Conservation (phyloP, 2,329 filamentous ascomycete species). For the Nemania sp. region DNA sequence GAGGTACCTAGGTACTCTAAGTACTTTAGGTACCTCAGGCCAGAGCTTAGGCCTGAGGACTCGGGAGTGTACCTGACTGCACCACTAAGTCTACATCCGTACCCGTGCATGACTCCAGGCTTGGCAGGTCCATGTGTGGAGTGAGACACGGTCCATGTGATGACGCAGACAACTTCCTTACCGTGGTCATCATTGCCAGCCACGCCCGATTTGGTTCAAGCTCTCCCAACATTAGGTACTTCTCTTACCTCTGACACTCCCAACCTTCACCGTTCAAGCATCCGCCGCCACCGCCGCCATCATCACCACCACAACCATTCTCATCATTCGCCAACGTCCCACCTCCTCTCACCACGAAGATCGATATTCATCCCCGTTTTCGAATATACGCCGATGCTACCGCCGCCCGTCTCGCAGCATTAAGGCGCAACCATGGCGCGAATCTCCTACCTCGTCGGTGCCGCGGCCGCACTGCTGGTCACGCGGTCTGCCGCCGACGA, state of each 20-base stretch:
- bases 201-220: constrained; percentile 14
- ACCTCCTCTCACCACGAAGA: background rate
- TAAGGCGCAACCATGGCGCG: constrained; percentile 44
- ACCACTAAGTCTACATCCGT: no score
- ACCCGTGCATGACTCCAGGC: background rate
- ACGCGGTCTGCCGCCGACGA: constrained; percentile 39
- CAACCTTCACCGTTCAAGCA: background rate
- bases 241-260: no score
- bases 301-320: constrained; percentile 1
- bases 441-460: constrained; percentile 42
- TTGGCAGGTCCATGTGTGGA: constrained; percentile 13
- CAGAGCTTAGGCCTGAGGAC: no score
- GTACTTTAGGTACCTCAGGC: no score
- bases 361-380: constrained; percentile 11
- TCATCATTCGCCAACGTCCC: background rate
- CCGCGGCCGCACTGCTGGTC: constrained; percentile 42
- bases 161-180: constrained; percentile 16
- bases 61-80: no score
- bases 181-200: background rate
- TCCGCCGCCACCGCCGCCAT: background rate
- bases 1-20: no score
- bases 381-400: constrained; percentile 28
- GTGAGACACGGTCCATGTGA: constrained; percentile 7
- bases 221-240: constrained; percentile 7
- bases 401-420: constrained; percentile 24